Evolutionary conservation across 768 basidiomycete species (phyloP).

Genomic region (Auricularia heimuer): DNA sequence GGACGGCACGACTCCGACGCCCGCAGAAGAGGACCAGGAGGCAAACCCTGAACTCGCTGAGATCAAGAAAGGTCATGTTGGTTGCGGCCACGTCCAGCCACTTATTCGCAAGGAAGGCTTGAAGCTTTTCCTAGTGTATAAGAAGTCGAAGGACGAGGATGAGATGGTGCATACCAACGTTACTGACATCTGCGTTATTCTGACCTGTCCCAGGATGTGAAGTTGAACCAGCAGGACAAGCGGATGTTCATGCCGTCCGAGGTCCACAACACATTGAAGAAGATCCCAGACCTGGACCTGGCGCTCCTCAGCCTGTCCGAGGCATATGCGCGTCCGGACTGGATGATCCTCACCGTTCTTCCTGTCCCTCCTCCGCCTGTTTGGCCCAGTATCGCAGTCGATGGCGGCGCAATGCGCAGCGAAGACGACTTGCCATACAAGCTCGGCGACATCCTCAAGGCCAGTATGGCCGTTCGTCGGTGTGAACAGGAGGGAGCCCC

Average conservation of each 20-base stretch:
- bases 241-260: slow-evolving; percentile 75
- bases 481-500: slow-evolving; percentile 96
- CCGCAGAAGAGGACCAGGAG: slow-evolving; percentile 70
- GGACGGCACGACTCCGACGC: slow-evolving; percentile 9
- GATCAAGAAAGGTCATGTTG: slow-evolving; percentile 84
- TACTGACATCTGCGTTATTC: neutral
- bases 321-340: slow-evolving; percentile 93
- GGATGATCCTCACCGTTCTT: slow-evolving; percentile 98
- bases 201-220: slow-evolving; percentile 48
- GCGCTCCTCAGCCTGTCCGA: slow-evolving; percentile 85
- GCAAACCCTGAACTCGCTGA: slow-evolving; percentile 63
- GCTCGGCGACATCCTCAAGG: slow-evolving; percentile 91
- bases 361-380: slow-evolving; percentile 98
- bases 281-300: slow-evolving; percentile 88
- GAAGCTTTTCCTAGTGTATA: slow-evolving; percentile 91
- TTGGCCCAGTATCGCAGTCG: slow-evolving; percentile 93
- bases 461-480: slow-evolving; percentile 82
- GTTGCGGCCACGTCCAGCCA: slow-evolving; percentile 90
- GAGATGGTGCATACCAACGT: slow-evolving; percentile 38
- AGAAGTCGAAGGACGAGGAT: slow-evolving; percentile 88
- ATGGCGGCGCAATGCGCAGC: slow-evolving; percentile 91
- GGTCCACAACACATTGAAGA: slow-evolving; percentile 87
- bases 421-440: slow-evolving; percentile 99
- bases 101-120: slow-evolving; percentile 86
- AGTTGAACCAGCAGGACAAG: slow-evolving; percentile 74